Conservation (phyloP, 169 alveolate genomes). For the Neospora caninum region DNA sequence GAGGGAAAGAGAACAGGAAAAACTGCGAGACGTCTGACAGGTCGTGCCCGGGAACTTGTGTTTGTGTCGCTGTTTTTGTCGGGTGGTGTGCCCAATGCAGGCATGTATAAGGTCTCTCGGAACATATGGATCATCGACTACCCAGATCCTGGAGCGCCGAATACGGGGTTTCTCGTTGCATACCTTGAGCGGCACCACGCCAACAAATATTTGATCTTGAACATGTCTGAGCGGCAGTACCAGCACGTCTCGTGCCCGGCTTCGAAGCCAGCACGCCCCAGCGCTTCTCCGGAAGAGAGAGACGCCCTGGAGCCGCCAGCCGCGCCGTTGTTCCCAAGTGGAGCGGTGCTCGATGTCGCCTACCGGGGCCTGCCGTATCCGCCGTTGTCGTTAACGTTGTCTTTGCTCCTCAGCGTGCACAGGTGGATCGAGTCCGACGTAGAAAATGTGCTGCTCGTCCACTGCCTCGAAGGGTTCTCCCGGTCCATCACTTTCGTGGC, state of each 20-base stretch:
- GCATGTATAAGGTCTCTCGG: not conserved
- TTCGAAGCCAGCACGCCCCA: not conserved
- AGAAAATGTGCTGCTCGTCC: conserved; percentile 52
- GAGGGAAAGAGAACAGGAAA: too few relatives aligned
- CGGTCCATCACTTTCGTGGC: conserved; percentile 44
- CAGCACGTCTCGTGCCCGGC: not conserved
- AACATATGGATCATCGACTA: conserved; percentile 12
- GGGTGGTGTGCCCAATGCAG: not conserved
- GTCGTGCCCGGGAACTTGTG: too few relatives aligned
- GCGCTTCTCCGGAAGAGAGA: not conserved
- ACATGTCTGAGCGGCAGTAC: conserved; percentile 42
- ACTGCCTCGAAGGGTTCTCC: conserved; percentile 36
- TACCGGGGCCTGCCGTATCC: conserved; percentile 59
- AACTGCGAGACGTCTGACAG: too few relatives aligned
- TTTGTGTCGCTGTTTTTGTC: too few relatives aligned
- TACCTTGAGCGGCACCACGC: conserved; percentile 23
- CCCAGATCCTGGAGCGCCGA: conserved; percentile 12
- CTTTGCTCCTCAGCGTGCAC: conserved; percentile 46
- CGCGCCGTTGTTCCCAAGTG: conserved; percentile 30
- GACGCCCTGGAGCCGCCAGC: conserved; percentile 32
- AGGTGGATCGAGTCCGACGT: conserved; percentile 43
- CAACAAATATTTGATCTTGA: conserved; percentile 22
- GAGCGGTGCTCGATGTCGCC: conserved; percentile 43
- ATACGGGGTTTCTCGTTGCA: not conserved
- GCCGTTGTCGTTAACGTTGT: conserved; percentile 42